These are phyloP conservation scores for Skeletonema potamos DNA, from an alignment of 108 stramenopile species.

Conservation along the genomic window DNA sequence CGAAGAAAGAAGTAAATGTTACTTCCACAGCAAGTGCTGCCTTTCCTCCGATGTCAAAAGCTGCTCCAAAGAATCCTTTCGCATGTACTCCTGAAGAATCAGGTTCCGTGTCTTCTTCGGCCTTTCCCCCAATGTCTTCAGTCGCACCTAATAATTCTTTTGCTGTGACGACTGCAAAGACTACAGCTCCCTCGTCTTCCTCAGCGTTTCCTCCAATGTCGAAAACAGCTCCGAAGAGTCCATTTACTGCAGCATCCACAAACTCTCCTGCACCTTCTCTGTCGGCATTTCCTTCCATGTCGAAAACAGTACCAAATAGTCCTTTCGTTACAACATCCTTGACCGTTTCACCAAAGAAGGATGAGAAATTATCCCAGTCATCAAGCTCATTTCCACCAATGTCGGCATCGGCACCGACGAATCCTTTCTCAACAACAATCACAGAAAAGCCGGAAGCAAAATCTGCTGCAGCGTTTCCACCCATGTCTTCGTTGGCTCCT, in stretches of 20 bases:
- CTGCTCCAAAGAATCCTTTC: slow-evolving; percentile 37
- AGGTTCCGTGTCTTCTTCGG: neutral
- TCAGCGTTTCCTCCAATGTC: slow-evolving; percentile 11
- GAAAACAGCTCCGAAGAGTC: slow-evolving; percentile 2
- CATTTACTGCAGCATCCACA: slow-evolving; percentile 7
- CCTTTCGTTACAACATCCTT: slow-evolving; percentile 27
- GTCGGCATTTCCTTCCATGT: slow-evolving; percentile 23
- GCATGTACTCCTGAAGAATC: neutral
- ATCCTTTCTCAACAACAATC: no score
- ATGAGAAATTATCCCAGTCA: neutral
- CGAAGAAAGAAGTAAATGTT: neutral
- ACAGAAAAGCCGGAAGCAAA: neutral
- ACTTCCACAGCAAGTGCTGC: slow-evolving; percentile 4
- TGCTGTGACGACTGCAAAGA: neutral
- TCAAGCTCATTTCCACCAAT: no score
- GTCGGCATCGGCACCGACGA: no score
- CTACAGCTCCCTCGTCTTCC: no score
- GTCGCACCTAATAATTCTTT: neutral
- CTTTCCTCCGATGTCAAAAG: slow-evolving; percentile 61
- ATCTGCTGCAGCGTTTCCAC: slow-evolving; percentile 17
- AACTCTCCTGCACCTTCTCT: neutral
- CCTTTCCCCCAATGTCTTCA: slow-evolving; percentile 36
- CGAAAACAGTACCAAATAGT: no score
- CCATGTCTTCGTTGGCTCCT: slow-evolving; percentile 43
- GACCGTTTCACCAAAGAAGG: slow-evolving; percentile 5